Evolutionary conservation across 2,329 filamentous ascomycete genomes (phyloP).

Genomic region (Aspergillus sp.): DNA sequence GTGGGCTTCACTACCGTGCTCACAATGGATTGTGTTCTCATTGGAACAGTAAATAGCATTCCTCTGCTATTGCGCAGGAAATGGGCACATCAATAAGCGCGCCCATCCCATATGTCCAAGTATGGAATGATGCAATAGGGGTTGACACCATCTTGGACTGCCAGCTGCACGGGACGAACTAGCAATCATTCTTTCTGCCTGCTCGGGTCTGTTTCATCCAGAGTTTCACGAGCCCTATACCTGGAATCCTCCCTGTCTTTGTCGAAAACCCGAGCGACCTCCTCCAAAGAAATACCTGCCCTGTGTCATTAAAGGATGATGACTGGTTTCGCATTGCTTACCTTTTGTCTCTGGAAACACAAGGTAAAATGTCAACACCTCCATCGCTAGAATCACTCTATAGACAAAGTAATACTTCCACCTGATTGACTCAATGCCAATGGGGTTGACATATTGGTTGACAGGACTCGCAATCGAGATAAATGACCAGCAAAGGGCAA

Average conservation of each 20-base stretch:
- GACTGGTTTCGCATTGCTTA: too few species aligned
- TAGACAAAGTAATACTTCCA: conserved; percentile 48
- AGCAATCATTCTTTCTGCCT: background rate
- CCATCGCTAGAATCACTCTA: conserved; percentile 36
- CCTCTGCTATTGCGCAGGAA: too few species aligned
- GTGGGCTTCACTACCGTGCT: too few species aligned
- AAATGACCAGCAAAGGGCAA: conserved; percentile 36
- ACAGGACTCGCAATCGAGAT: conserved; percentile 25
- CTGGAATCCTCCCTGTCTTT: background rate
- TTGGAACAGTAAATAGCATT: too few species aligned
- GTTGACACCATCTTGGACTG: background rate
- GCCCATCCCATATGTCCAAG: too few species aligned
- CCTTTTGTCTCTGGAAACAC: conserved; percentile 41
- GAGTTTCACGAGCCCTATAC: background rate
- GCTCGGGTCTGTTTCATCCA: background rate
- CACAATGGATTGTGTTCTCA: too few species aligned
- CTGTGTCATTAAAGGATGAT: too few species aligned
- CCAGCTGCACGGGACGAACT: background rate
- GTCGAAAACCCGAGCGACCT: too few species aligned
- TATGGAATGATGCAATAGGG: too few species aligned
- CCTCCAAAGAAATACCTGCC: too few species aligned
- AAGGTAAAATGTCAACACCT: conserved; percentile 39
- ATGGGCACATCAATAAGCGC: too few species aligned
- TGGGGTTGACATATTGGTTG: conserved; percentile 40
- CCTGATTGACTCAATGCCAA: conserved; percentile 35